Conservation (phyloP, 805 yeast genomes). For the Dipodascus geniculatus region DNA sequence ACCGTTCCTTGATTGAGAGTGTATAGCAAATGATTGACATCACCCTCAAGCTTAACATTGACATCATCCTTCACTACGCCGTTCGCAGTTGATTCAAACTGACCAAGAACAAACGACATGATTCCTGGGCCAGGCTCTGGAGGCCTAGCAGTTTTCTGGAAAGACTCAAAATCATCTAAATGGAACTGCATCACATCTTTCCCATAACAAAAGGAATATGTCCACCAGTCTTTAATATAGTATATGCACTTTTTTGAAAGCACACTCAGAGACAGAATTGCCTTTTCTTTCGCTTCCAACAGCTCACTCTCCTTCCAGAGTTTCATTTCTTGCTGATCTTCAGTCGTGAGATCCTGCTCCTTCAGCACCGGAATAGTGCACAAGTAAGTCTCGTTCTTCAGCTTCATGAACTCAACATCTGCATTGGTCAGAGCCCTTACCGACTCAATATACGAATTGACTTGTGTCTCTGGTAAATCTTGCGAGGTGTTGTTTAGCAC, state of each 20-base stretch:
- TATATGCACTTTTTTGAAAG: constrained; percentile 17
- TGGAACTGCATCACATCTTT: constrained; percentile 40
- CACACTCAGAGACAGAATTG: constrained; percentile 11
- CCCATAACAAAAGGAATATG: constrained; percentile 39
- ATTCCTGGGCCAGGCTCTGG: constrained; percentile 17
- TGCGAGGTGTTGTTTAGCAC: background rate
- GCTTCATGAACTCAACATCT: constrained; percentile 7
- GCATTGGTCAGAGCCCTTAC: background rate
- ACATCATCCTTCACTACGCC: constrained; percentile 5
- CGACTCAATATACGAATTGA: background rate
- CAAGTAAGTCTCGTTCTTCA: constrained; percentile 11
- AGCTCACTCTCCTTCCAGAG: background rate
- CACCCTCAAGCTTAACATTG: constrained; percentile 15
- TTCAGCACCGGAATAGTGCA: constrained; percentile 12
- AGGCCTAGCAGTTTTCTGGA: background rate
- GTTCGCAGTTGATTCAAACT: constrained; percentile 5
- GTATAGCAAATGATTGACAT: constrained; percentile 22
- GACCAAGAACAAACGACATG: constrained; percentile 24
- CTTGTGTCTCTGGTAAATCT: background rate
- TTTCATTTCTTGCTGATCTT: background rate
- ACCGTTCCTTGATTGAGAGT: constrained; percentile 38
- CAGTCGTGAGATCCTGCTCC: background rate
- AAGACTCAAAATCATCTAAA: too few relatives aligned
- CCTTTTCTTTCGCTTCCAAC: constrained; percentile 5
- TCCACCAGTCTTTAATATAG: constrained; percentile 38